These are phyloP conservation scores for Lantana camara DNA, from an alignment of 257 asterid species.

Conservation along the genomic window DNA sequence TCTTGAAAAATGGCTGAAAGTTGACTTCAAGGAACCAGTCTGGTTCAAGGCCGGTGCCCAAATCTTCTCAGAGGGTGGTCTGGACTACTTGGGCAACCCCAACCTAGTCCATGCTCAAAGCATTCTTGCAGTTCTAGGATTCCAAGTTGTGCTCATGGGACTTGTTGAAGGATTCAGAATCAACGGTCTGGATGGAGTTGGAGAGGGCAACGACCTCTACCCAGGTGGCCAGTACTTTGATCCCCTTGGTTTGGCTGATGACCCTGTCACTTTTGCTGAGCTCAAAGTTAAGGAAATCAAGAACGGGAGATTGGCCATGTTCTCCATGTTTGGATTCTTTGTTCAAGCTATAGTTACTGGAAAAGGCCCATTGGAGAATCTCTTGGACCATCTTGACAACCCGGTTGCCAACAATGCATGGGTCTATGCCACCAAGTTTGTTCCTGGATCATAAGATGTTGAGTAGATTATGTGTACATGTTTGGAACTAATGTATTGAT, in stretches of 20 bases:
- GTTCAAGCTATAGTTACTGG: slow-evolving; percentile 66
- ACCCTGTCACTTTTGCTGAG: slow-evolving; percentile 51
- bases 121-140: slow-evolving; percentile 46
- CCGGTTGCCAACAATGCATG: slow-evolving; percentile 53
- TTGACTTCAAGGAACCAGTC: slow-evolving; percentile 48
- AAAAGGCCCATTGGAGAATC: slow-evolving; percentile 47
- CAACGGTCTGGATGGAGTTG: slow-evolving; percentile 45
- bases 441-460: slow-evolving; percentile 40
- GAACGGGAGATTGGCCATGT: slow-evolving; percentile 55
- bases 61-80: slow-evolving; percentile 48
- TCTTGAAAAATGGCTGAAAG: slow-evolving; percentile 38
- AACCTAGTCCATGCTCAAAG: slow-evolving; percentile 52
- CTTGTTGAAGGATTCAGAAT: slow-evolving; percentile 50
- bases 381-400: slow-evolving; percentile 48
- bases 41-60: slow-evolving; percentile 60
- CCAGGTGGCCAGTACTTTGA: slow-evolving; percentile 53
- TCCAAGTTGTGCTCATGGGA: slow-evolving; percentile 53
- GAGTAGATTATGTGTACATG: neutral
- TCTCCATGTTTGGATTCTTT: slow-evolving; percentile 70
- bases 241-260: slow-evolving; percentile 50
- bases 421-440: slow-evolving; percentile 52
- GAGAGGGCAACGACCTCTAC: slow-evolving; percentile 46
- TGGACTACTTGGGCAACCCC: slow-evolving; percentile 55
- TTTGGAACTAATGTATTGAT: neutral
- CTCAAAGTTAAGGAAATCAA: slow-evolving; percentile 50